phyloP scores from a whole-genome alignment of 805 yeast species.

The Candida xiaguanensis region DNA sequence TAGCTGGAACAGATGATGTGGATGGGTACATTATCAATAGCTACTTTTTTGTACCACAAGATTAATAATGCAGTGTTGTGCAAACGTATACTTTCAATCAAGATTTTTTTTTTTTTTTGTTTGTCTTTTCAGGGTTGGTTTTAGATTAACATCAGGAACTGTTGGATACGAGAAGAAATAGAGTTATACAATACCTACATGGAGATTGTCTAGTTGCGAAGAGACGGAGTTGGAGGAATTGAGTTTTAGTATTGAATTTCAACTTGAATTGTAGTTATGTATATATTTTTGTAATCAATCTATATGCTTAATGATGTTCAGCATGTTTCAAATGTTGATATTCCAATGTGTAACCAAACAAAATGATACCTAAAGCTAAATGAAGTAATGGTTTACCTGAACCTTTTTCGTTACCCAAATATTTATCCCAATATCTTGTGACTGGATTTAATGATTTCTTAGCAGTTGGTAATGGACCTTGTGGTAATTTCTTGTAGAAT shows the following conservation, averaged over 20 bases:
- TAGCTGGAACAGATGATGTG: constrained; percentile 48
- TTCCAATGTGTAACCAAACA: constrained; percentile 86
- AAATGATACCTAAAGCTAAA: constrained; percentile 61
- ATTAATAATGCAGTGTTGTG: not conserved
- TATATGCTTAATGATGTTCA: constrained; percentile 5
- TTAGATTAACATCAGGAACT: too few species aligned
- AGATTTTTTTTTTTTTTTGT: not conserved
- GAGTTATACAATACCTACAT: too few species aligned
- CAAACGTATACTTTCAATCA: not conserved
- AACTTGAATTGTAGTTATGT: not conserved
- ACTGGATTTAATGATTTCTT: constrained; percentile 63
- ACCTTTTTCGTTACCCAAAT: constrained; percentile 79
- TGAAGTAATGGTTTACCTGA: constrained; percentile 82
- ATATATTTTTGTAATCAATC: not conserved
- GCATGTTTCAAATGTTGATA: constrained; percentile 69
- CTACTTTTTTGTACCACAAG: not conserved
- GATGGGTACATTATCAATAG: not conserved
- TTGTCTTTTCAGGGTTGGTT: not conserved
- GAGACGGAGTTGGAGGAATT: too few species aligned
- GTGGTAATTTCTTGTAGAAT: constrained; percentile 94
- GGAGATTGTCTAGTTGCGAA: too few species aligned
- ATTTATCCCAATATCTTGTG: constrained; percentile 81
- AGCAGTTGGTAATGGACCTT: constrained; percentile 79
- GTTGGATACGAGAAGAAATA: too few species aligned
- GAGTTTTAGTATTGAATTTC: not conserved